phyloP scores from a whole-genome alignment of 345 rosid genomes.

The Dimocarpus longan region DNA sequence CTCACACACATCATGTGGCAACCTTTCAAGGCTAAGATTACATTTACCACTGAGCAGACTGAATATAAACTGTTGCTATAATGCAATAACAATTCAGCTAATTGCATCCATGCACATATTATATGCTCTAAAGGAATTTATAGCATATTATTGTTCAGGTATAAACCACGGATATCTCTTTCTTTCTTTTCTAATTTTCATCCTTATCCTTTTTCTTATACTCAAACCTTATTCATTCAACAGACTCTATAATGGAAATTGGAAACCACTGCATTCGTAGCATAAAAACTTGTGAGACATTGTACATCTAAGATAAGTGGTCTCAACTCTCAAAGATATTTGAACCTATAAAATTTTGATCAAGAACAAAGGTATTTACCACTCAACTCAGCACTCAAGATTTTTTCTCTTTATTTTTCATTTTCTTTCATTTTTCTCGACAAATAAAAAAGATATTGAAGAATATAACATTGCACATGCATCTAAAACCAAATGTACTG shows the following conservation, averaged over 20 bases:
- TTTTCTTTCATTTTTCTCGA: not conserved
- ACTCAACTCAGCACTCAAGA: not conserved
- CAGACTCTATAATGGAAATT: not conserved
- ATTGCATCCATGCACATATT: not conserved
- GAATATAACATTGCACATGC: not conserved
- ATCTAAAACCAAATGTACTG: slow-evolving; percentile 17
- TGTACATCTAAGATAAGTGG: not conserved
- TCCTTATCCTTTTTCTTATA: not conserved
- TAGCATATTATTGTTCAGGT: not conserved
- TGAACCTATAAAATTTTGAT: not conserved
- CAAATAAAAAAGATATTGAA: not conserved
- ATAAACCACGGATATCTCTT: not conserved
- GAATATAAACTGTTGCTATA: not conserved
- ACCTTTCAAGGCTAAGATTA: not conserved
- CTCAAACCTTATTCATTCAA: not conserved
- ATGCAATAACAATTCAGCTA: not conserved
- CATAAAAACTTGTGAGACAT: not conserved
- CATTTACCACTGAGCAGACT: not conserved
- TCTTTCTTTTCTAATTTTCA: not conserved
- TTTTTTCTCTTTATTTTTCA: not conserved
- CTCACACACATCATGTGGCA: not conserved
- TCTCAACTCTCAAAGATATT: not conserved
- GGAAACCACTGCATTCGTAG: not conserved
- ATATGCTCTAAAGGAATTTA: not conserved
- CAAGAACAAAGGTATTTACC: not conserved